Base-by-base conservation (phyloP, 2,329 filamentous ascomycete genomes). In the Hypoxylon sp. region DNA sequence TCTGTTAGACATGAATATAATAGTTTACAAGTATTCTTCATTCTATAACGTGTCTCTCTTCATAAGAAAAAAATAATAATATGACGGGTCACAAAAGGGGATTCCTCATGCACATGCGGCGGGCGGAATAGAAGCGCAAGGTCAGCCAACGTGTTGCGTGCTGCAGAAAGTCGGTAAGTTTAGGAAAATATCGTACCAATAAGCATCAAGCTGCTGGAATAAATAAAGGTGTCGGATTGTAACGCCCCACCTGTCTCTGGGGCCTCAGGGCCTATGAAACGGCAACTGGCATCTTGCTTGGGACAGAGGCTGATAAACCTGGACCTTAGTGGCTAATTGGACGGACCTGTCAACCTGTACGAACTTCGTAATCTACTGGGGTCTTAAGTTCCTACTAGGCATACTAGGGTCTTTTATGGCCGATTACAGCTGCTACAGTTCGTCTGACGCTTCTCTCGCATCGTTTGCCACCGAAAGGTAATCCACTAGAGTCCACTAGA, bases 301-400 rank as follows among this genome's bases (percentile, higher is more conserved):
- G 63, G 63, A 61, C 54, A 54, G 64, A 51, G 64, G 64, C 64
- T 67, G 56, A 64, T 37, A 67, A 67, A 55, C 50, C 55, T 55
- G 20, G 54, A 61, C 44, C 56, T 67, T 48, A 67, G 64, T 67
- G 64, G 64, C 51, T 51, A n/a, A 6, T 39, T 39, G 34, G 34
- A 17, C 8, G 8, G 30, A 32, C 30, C 30, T 32, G 11, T 13
- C 6, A 28, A 28, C 26, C 3, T 32, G 5, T 32, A 13, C 30
- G 15, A 13, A 3, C 11, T 13, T 34, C 24, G 4, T 13, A 34
- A 15, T 13, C 11, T 34, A 34, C 32, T 15, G 15, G 32, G 32
- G 32, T 34, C 32, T 13, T 32, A 6, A 32, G 4, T 8, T 10
- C 8, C 30, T 28, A 28, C 26, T 44, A 20, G 41, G 19, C 5